Evolutionary conservation across 2,329 filamentous ascomycete genomes (phyloP).

Genomic region (Dothistroma pini): DNA sequence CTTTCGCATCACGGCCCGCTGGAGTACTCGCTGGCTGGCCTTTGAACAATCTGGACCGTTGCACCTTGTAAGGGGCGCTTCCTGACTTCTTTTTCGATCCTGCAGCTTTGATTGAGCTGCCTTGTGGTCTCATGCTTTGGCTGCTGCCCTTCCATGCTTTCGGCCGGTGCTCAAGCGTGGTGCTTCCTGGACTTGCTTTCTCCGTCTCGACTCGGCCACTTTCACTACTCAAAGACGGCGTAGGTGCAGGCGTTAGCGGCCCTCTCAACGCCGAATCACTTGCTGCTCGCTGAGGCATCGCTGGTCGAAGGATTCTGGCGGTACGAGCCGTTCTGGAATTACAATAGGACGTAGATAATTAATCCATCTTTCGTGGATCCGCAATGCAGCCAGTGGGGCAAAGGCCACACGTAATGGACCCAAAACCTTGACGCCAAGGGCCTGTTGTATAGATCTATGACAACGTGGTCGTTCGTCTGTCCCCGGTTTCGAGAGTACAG

Average conservation of each 20-base stretch:
- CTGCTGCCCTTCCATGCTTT: background rate
- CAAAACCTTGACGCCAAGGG: background rate
- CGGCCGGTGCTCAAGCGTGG: background rate
- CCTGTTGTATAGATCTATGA: background rate
- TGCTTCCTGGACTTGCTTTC: background rate
- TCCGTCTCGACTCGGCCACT: background rate
- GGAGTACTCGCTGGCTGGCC: background rate
- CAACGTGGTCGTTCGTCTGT: background rate
- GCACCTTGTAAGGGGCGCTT: background rate
- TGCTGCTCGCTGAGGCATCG: background rate
- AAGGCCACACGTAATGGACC: background rate
- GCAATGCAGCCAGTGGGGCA: background rate
- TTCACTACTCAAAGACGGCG: background rate
- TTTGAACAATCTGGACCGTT: background rate
- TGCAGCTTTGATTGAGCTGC: background rate
- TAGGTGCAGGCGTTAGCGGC: background rate
- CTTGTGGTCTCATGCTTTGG: background rate
- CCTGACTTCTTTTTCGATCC: background rate
- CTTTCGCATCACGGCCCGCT: background rate
- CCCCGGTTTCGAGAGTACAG: no score
- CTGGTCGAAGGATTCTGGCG: background rate
- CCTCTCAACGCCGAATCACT: background rate
- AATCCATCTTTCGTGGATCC: background rate
- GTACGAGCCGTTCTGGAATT: background rate
- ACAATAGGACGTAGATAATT: background rate